Conservation (phyloP, 345 rosid genomes). For the Arabidopsis suecica region DNA sequence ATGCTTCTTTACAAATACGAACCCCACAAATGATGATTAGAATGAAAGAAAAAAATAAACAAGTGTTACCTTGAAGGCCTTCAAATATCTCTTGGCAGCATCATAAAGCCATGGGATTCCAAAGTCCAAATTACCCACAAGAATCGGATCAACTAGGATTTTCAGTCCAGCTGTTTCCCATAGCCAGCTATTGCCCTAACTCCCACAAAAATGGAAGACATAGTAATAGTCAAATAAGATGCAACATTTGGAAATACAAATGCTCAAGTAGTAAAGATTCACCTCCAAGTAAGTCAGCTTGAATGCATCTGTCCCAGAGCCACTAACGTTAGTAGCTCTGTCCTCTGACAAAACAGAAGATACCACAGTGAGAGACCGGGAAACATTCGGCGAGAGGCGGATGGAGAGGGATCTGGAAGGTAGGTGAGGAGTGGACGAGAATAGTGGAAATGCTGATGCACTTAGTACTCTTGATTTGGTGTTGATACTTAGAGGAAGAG, state of each 20-base stretch:
- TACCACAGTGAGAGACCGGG: conserved; percentile 45
- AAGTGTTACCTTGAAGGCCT: conserved; percentile 66
- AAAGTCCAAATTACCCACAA: conserved; percentile 92
- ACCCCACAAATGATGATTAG: background rate
- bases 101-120: conserved; percentile 94
- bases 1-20: conserved; percentile 8
- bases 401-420: conserved; percentile 30
- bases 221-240: background rate
- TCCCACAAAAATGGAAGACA: conserved; percentile 26
- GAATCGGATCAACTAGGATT: conserved; percentile 80
- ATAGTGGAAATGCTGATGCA: conserved; percentile 32
- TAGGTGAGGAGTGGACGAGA: conserved; percentile 37
- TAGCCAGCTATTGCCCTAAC: conserved; percentile 88
- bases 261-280: conserved; percentile 15
- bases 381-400: conserved; percentile 37
- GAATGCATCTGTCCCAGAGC: conserved; percentile 56
- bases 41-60: too few relatives aligned
- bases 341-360: conserved; percentile 73
- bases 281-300: conserved; percentile 91
- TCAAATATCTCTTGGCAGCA: conserved; percentile 79
- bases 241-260: conserved; percentile 17
- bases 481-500: conserved; percentile 40
- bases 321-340: conserved; percentile 56
- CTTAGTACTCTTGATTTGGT: conserved; percentile 30
- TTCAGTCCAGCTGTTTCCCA: conserved; percentile 80